Evolutionary conservation across 1,284 basidiomycete species (phyloP), one percentile per base, ranked within the genome.

Genomic region (Tetrapyrgos nigripes): DNA sequence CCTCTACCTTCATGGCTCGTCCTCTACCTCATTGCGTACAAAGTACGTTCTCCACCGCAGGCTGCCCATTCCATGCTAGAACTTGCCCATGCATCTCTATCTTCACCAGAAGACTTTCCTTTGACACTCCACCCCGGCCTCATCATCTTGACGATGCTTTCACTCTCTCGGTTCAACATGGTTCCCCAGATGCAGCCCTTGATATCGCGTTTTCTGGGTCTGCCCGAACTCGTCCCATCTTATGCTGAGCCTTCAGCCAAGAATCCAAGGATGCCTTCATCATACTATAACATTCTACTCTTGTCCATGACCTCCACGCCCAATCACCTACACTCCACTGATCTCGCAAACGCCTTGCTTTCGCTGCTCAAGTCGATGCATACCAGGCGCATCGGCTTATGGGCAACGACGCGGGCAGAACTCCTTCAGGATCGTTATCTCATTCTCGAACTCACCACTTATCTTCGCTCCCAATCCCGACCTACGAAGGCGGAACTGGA

Each of bases 261-360:
- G 10, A 33, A 46, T 4, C 35, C 52, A 8, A 29, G 40, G 8
- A 14, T 27, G 24, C 26, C 49, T 14, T 57, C 71, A 1, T 71
- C 78, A 33, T 77, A 87, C 61, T 84, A 83, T 73, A 84, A 87
- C 61, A 74, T 82, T 47, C 70, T 90, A 50, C 79, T 91, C 8
- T 80, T 79, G 40, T 77, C 83, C 2, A 69, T 89, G 43, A 73
- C 83, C 0, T 67, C 70, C 58, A 74, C 79, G 44, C 74, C 80
- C 5, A 40, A 6, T 17, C 17, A 40, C 19, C 65, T 69, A 1
- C 67, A 73, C n/a, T 81, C 82, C 0, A 65, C 68, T 0, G 74
- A 79, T 8, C 74, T 73, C 5, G 76, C 80, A 1, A 68, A 75
- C 14, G 70, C 77, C 37, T 75, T 79, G 1, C 63, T 83, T 4